Base-by-base conservation (phyloP, 2,329 filamentous ascomycete genomes). In the Nigrograna mackinnonii region DNA sequence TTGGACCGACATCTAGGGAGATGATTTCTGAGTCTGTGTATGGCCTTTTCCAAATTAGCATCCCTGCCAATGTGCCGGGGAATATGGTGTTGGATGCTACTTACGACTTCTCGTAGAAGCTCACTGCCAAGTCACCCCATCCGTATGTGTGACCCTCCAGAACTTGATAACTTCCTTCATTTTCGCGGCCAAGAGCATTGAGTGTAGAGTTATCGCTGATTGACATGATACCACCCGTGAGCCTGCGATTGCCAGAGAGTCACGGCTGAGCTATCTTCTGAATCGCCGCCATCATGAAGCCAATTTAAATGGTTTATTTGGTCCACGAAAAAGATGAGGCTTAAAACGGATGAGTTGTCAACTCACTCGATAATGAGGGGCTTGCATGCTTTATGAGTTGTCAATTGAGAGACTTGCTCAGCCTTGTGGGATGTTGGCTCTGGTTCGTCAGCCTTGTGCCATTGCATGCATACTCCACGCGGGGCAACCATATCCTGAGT, bases 311-410 rank as follows among this genome's bases (percentile, higher is more conserved):
- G 41, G 40, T 30, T 35, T 20, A 35, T 30, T 12, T 38, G 35
- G 14, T 17, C 7, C n/a, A 13, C 28, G 20, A 17, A 5, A 41
- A 26, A 49, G 22, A 40, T 54, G 53, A 58, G 52, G 54, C 56
- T 61, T 49, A 52, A 50, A 40, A 20, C 1, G 6, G 40, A 22
- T 59, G 54, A 49, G 54, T 40, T 59, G 56, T 48, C 50, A 47
- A 30, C 38, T 31, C 14, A 16, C 16, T 33, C 19, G 34, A 32
- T 12, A 19, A 20, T 35, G 44, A 41, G 47, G 47, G 44, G 49
- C 41, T 41, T 57, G 53, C 48, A 58, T 55, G 24, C 35, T 26
- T 42, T 43, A 41, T 62, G 55, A 52, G 57, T 33, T 59, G 57
- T 44, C 56, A 54, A 35, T 50, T 39, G 39, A 37, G 43, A 41